Evolutionary conservation across 1,284 basidiomycete species (phyloP).

Genomic region (Trichosporon ovoides): DNA sequence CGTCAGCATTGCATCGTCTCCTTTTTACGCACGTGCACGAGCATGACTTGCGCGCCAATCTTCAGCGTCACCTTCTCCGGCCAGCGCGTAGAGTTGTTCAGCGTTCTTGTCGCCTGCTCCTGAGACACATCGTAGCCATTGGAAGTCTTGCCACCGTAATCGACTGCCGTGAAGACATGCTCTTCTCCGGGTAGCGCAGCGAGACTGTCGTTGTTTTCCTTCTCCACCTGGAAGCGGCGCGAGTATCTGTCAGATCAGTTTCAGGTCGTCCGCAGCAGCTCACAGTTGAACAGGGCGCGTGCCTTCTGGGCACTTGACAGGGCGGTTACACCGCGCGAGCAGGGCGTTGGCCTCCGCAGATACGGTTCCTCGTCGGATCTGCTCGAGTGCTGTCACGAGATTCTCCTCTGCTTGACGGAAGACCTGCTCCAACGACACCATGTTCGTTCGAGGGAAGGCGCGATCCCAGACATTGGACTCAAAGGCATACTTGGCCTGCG

Average conservation of each 20-base stretch:
- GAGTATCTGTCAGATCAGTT: slow-evolving; percentile 7
- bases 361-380: slow-evolving; percentile 32
- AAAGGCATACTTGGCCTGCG: slow-evolving; percentile 27
- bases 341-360: slow-evolving; percentile 17
- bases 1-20: neutral
- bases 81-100: slow-evolving; percentile 34
- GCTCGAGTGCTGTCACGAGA: slow-evolving; percentile 44
- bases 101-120: slow-evolving; percentile 22
- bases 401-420: slow-evolving; percentile 59
- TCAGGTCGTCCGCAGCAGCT: slow-evolving; percentile 7
- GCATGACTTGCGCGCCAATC: slow-evolving; percentile 40
- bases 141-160: slow-evolving; percentile 25
- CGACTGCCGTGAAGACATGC: slow-evolving; percentile 20
- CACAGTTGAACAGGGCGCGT: slow-evolving; percentile 40
- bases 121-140: slow-evolving; percentile 15
- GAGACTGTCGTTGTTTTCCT: slow-evolving; percentile 27
- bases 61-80: slow-evolving; percentile 26
- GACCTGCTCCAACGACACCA: slow-evolving; percentile 62
- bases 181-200: slow-evolving; percentile 15
- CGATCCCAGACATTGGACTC: slow-evolving; percentile 30
- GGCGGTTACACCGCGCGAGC: slow-evolving; percentile 23
- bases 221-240: slow-evolving; percentile 26
- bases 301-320: slow-evolving; percentile 28
- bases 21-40: slow-evolving; percentile 31
- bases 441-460: slow-evolving; percentile 22